Base-by-base conservation (phyloP, 176 grass and related monocot genomes). In the Areca catechu region DNA sequence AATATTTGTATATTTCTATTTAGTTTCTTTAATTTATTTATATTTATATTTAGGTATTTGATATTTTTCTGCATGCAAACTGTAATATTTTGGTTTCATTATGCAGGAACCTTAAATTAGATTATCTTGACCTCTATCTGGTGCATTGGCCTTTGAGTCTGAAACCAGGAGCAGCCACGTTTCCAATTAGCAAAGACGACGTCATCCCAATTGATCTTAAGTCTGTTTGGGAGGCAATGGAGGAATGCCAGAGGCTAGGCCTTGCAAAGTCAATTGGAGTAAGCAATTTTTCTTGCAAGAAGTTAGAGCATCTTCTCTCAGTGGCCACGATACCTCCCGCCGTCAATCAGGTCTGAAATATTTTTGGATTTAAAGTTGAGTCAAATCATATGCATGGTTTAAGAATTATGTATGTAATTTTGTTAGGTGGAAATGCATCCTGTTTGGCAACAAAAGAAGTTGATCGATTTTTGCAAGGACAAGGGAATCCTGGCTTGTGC, bases 231-330 rank as follows among this genome's bases (percentile, higher is more conserved):
- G 49, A 16, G 16, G 63, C 49, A 20, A 66, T 66, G 63, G 50
- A 66, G 5, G 63, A 19, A 14, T 66, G 63, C 50, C 50, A 66
- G 7, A 53, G 22, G 63, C 63, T 66, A 5, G 50, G 63, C 21
- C 23, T 66, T 20, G 50, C 22, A 4, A 66, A 53, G 63, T 23
- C 50, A 3, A 66, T 66, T 14, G 63, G 63, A 1, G 63, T 66
- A 5, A 66, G 63, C 63, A 67, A 67, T 17, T 67, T 67, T 49
- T 28, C 49, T 4, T 29, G 23, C 17, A 67, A 20, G 49, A 67
- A 67, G n/a, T 19, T 67, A 18, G 22, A 52, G 15, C 6, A 67
- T 7, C 10, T 67, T 23, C 50, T 67, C 0, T 16, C 22, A 0
- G 18, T 19, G 30, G 49, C 50, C 3, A 7, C 5, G 5, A 53